Percentiles rank a stretch among this genome's conserved stretches.
These are phyloP conservation scores for Globisporangium nodosum DNA, from an alignment of 352 stramenopile species.

Conservation along the genomic window DNA sequence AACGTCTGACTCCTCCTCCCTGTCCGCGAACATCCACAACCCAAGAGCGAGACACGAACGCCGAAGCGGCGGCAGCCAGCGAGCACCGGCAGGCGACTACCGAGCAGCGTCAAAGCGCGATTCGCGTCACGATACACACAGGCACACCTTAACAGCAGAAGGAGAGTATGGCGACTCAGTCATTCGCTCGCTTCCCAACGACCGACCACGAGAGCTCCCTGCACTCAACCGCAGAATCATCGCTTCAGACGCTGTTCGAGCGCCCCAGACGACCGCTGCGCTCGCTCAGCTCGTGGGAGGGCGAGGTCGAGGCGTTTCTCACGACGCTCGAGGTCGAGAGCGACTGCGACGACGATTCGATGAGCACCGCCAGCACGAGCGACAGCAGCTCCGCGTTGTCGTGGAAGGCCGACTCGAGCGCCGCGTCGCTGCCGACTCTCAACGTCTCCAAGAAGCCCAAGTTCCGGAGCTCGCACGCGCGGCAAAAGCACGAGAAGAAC, in stretches of 20 bases:
- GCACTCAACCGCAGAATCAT: no score
- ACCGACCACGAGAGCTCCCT: no score
- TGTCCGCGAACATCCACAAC: no score
- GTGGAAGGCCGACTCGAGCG: not conserved
- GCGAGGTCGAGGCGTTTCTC: not conserved
- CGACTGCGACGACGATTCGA: not conserved
- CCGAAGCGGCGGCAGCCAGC: no score
- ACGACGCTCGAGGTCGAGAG: not conserved
- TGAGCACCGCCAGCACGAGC: not conserved
- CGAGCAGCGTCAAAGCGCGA: not conserved
- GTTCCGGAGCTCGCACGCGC: constrained; percentile 1
- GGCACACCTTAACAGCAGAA: no score
- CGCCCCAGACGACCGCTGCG: not conserved
- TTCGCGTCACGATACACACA: not conserved
- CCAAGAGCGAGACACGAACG: no score
- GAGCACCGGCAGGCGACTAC: no score
- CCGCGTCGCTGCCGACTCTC: not conserved
- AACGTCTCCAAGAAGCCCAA: not conserved
- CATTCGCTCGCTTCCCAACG: no score
- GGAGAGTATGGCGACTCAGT: no score
- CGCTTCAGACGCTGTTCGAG: no score
- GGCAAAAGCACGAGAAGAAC: not conserved
- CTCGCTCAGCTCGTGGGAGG: not conserved
- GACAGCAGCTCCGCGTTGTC: not conserved
- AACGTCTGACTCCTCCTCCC: no score